Evolutionary conservation across 2,329 filamentous ascomycete genomes (phyloP).

Genomic region (Colletotrichum cereale): DNA sequence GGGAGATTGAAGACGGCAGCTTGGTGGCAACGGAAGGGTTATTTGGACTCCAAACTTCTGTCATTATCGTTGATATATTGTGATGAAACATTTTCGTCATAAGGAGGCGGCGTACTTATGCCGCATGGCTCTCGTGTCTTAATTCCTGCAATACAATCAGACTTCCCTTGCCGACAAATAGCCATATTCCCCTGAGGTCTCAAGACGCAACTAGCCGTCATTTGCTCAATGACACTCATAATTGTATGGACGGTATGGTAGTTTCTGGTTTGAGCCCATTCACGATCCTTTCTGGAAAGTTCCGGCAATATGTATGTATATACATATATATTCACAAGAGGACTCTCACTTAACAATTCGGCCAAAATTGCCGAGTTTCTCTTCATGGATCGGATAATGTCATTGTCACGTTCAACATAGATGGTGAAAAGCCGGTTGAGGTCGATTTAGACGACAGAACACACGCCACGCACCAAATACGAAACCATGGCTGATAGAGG

Average conservation of each 20-base stretch:
- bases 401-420: conserved; percentile 46
- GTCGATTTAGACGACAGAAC: not conserved
- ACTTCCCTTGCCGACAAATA: not conserved
- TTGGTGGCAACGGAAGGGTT: conserved; percentile 27
- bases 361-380: conserved; percentile 46
- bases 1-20: not conserved
- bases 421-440: conserved; percentile 32
- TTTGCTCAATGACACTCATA: no score
- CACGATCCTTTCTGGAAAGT: conserved; percentile 32
- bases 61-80: not conserved
- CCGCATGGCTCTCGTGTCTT: not conserved
- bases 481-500: conserved; percentile 53
- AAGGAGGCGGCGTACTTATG: no score
- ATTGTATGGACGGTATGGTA: no score
- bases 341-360: conserved; percentile 52
- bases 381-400: conserved; percentile 54
- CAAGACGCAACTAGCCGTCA: no score
- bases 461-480: conserved; percentile 47
- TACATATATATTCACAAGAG: no score
- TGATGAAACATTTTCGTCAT: not conserved
- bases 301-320: conserved; percentile 44
- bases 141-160: not conserved
- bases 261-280: conserved; percentile 51
- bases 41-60: conserved; percentile 13
- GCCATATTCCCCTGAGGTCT: not conserved